phyloP scores from a whole-genome alignment of 139 green algal genomes.

The Parachlorella kessleri region DNA sequence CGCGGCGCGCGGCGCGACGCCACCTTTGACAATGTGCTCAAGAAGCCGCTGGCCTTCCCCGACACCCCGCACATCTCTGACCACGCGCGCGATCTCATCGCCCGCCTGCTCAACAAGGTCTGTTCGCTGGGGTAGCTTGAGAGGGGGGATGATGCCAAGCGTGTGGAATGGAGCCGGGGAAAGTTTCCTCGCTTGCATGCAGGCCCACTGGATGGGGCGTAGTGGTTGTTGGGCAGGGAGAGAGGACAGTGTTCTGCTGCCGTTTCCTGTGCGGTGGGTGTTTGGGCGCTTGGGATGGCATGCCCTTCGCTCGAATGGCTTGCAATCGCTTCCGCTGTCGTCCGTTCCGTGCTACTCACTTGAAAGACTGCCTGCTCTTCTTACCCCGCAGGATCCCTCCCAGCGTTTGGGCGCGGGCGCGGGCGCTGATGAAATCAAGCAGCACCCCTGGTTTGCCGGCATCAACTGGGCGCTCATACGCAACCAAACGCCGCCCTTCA shows the following conservation, averaged over 20 bases:
- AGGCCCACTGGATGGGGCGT: too few relatives aligned
- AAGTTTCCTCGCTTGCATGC: too few relatives aligned
- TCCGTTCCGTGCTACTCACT: too few relatives aligned
- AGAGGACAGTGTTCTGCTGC: too few relatives aligned
- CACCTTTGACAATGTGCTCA: conserved; percentile 97
- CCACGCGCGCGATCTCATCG: conserved; percentile 75
- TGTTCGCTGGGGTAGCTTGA: neutral
- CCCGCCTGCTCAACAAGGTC: conserved; percentile 81
- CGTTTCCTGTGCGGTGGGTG: too few relatives aligned
- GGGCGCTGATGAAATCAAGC: conserved; percentile 95
- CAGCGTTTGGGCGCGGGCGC: conserved; percentile 65
- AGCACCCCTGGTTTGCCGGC: conserved; percentile 87
- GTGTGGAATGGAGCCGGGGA: too few relatives aligned
- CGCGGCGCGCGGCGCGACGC: conserved; percentile 67
- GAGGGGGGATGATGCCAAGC: neutral
- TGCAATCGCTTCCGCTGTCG: too few relatives aligned
- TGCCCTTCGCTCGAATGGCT: too few relatives aligned
- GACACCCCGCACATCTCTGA: conserved; percentile 50
- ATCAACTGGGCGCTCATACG: conserved; percentile 92
- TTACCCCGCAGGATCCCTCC: conserved; percentile 42
- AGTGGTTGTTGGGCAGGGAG: too few relatives aligned
- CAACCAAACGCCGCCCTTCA: conserved; percentile 34
- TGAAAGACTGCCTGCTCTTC: too few relatives aligned
- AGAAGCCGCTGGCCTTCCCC: conserved; percentile 84
- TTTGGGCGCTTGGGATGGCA: too few relatives aligned